Evolutionary conservation across 129 eudicot species (phyloP).

Genomic region (Escallonia herrerae): DNA sequence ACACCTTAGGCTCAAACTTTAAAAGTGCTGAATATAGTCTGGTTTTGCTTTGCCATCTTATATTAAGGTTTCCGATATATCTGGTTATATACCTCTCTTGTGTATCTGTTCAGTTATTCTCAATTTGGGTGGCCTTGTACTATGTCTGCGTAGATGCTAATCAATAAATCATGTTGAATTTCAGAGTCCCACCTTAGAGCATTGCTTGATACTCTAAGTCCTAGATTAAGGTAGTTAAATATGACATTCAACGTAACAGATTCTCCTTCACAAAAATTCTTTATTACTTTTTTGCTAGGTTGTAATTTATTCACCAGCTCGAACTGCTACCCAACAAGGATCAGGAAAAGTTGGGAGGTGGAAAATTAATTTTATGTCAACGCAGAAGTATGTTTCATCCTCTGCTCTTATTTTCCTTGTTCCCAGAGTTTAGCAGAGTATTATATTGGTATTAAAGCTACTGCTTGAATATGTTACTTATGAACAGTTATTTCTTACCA

Average conservation of each 20-base stretch:
- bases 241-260: background rate
- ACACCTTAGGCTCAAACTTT: too few relatives aligned
- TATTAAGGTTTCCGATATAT: background rate
- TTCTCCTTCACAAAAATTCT: background rate
- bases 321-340: slow-evolving; percentile 61
- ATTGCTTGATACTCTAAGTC: background rate
- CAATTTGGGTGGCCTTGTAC: too few relatives aligned
- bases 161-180: background rate
- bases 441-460: too few relatives aligned
- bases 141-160: too few relatives aligned
- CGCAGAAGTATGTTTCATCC: slow-evolving; percentile 47
- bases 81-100: background rate
- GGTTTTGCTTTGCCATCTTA: too few relatives aligned
- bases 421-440: too few relatives aligned
- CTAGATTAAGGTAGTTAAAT: background rate
- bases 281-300: slow-evolving; percentile 25
- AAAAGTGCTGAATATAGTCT: too few relatives aligned
- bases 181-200: background rate
- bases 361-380: slow-evolving; percentile 55
- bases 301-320: slow-evolving; percentile 50
- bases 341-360: slow-evolving; percentile 59
- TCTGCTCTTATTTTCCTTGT: background rate
- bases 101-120: background rate
- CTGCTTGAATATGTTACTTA: too few relatives aligned
- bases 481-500: too few relatives aligned